These are phyloP conservation scores for Hyphopichia khmerensis DNA, from an alignment of 1,139 yeast species.

Conservation along the genomic window DNA sequence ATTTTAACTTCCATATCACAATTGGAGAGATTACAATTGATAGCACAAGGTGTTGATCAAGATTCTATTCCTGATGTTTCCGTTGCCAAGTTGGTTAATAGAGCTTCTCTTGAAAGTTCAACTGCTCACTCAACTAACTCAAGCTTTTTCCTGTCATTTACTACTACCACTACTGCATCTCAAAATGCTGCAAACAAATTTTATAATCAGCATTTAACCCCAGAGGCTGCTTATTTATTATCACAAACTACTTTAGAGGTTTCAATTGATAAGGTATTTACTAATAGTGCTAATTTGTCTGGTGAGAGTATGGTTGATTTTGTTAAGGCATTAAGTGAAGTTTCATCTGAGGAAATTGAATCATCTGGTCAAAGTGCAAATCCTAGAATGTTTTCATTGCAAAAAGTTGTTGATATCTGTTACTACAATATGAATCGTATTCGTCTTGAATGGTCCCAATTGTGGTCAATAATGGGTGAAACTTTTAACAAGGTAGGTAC, in stretches of 20 bases:
- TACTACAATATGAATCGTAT: constrained; percentile 97
- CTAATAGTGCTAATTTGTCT: constrained; percentile 74
- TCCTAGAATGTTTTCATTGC: constrained; percentile 90
- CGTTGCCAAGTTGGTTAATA: constrained; percentile 62
- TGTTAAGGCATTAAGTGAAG: constrained; percentile 82
- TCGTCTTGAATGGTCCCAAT: constrained; percentile 93
- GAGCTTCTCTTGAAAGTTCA: constrained; percentile 57
- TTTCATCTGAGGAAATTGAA: constrained; percentile 87
- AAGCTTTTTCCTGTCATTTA: constrained; percentile 50
- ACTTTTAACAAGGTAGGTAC: constrained; percentile 87
- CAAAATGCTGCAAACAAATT: constrained; percentile 44
- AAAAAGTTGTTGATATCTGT: constrained; percentile 95
- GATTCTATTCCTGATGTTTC: constrained; percentile 84
- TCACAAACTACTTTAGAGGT: constrained; percentile 78
- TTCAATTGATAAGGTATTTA: constrained; percentile 82
- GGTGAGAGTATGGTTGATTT: constrained; percentile 87
- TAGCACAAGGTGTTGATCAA: constrained; percentile 87
- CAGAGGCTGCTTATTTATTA: constrained; percentile 47
- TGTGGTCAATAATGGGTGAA: constrained; percentile 93
- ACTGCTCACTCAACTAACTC: constrained; percentile 38
- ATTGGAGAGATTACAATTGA: constrained; percentile 83
- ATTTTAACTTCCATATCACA: constrained; percentile 82
- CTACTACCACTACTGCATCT: constrained; percentile 33
- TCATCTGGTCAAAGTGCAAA: constrained; percentile 78
- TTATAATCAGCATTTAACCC: constrained; percentile 44